A percentile compares a stretch with the other conserved stretches of the same genome.
phyloP scores from a whole-genome alignment of 2,329 filamentous ascomycete species.

The Fusarium anthophilum region DNA sequence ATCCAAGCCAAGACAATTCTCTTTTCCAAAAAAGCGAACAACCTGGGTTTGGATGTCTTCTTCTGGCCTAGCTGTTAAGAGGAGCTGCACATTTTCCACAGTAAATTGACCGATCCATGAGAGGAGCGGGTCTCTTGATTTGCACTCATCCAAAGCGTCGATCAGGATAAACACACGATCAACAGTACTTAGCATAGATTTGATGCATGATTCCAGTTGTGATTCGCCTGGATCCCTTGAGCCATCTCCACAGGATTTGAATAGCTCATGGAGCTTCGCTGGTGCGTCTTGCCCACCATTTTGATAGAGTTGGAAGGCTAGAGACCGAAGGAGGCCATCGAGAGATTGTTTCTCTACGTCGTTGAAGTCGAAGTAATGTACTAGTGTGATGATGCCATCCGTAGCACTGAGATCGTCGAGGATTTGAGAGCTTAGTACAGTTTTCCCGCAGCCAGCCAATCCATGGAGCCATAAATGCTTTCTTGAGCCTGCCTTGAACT shows the following conservation, averaged over 20 bases:
- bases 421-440: slow-evolving; percentile 16
- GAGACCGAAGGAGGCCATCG: slow-evolving; percentile 15
- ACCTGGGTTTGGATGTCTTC: fast-evolving
- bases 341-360: slow-evolving; percentile 30
- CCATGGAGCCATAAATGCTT: slow-evolving; percentile 5
- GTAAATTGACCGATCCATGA: fast-evolving
- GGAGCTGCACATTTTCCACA: fast-evolving
- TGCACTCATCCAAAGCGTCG: background rate
- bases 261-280: background rate
- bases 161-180: fast-evolving
- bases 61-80: fast-evolving
- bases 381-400: background rate
- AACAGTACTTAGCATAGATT: fast-evolving
- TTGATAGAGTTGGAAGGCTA: slow-evolving; percentile 6
- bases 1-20: fast-evolving
- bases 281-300: fast-evolving
- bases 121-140: background rate
- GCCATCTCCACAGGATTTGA: background rate
- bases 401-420: slow-evolving; percentile 15
- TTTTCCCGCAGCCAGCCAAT: slow-evolving; percentile 33
- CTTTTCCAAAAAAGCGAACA: fast-evolving
- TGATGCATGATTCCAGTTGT: fast-evolving
- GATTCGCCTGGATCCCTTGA: fast-evolving
- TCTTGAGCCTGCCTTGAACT: background rate
- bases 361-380: slow-evolving; percentile 38